Evolutionary conservation across 305 asterid species (phyloP).

Genomic region (Fraxinus floribunda): DNA sequence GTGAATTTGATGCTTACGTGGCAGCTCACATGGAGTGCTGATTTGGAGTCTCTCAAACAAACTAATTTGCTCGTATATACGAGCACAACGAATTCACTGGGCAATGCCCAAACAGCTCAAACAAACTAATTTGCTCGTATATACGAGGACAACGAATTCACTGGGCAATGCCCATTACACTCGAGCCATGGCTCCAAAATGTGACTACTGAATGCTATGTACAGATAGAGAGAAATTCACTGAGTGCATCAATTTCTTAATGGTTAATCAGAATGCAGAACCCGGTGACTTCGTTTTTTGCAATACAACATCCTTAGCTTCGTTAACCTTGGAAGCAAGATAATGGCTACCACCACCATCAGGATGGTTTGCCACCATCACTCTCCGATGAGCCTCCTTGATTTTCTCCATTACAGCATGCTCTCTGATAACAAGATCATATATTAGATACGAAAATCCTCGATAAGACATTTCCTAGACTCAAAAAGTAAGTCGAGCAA

Average conservation of each 20-base stretch:
- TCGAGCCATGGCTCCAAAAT: not conserved
- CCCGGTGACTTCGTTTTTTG: slow-evolving; percentile 36
- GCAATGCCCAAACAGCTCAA: not conserved
- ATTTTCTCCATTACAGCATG: slow-evolving; percentile 46
- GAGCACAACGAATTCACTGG: too few species aligned
- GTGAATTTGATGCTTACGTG: too few species aligned
- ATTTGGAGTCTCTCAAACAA: too few species aligned
- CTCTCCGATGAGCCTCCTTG: slow-evolving; percentile 77
- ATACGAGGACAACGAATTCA: not conserved
- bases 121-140: not conserved
- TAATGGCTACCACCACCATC: slow-evolving; percentile 90
- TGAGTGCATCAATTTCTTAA: not conserved
- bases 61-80: too few species aligned
- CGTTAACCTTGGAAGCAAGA: slow-evolving; percentile 82
- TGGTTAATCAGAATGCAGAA: slow-evolving; percentile 50
- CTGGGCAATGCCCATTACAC: not conserved
- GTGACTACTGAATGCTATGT: not conserved
- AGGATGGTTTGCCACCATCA: slow-evolving; percentile 86
- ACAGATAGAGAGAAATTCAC: too few species aligned
- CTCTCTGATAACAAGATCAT: slow-evolving; percentile 39
- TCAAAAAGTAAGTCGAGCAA: not conserved
- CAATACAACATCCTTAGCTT: slow-evolving; percentile 68
- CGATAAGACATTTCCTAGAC: not conserved
- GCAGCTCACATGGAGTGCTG: too few species aligned
- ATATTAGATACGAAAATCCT: not conserved